Conservation (phyloP, 2,329 filamentous ascomycete species). For the Colletotrichum navitas region DNA sequence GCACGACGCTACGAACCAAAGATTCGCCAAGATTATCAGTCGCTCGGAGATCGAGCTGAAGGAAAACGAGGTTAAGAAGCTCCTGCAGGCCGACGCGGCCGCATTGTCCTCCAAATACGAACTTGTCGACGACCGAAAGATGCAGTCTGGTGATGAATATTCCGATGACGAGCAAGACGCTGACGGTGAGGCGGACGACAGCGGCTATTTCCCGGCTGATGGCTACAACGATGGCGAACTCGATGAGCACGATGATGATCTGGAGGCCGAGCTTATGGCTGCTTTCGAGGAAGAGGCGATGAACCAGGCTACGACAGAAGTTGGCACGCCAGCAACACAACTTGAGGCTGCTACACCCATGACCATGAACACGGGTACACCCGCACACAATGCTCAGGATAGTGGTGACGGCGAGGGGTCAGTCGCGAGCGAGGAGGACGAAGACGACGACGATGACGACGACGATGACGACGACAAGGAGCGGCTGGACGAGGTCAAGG, state of each 20-base stretch:
- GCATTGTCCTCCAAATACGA: constrained; percentile 73
- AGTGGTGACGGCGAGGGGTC: constrained; percentile 61
- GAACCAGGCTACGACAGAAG: constrained; percentile 53
- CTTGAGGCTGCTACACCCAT: constrained; percentile 61
- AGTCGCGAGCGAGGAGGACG: constrained; percentile 60
- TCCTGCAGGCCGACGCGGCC: constrained; percentile 77
- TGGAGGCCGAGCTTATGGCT: constrained; percentile 69
- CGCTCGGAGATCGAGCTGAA: constrained; percentile 88
- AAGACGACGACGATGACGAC: constrained; percentile 66
- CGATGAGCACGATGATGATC: constrained; percentile 58
- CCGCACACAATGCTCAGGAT: constrained; percentile 57
- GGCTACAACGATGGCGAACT: constrained; percentile 49
- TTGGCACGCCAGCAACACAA: constrained; percentile 57
- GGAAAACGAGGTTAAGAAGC: constrained; percentile 80
- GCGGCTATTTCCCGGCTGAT: constrained; percentile 54
- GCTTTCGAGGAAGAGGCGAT: constrained; percentile 61
- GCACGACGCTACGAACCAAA: constrained; percentile 84
- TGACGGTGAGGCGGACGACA: constrained; percentile 61
- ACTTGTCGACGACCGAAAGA: constrained; percentile 67
- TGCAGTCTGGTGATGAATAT: constrained; percentile 62
- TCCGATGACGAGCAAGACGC: constrained; percentile 69
- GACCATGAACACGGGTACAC: constrained; percentile 58
- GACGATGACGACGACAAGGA: constrained; percentile 67
- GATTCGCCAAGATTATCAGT: constrained; percentile 86
- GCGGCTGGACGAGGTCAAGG: constrained; percentile 63